Evolutionary conservation across 495 filamentous ascomycete species (phyloP).

Genomic region (Entonaema liquescens): DNA sequence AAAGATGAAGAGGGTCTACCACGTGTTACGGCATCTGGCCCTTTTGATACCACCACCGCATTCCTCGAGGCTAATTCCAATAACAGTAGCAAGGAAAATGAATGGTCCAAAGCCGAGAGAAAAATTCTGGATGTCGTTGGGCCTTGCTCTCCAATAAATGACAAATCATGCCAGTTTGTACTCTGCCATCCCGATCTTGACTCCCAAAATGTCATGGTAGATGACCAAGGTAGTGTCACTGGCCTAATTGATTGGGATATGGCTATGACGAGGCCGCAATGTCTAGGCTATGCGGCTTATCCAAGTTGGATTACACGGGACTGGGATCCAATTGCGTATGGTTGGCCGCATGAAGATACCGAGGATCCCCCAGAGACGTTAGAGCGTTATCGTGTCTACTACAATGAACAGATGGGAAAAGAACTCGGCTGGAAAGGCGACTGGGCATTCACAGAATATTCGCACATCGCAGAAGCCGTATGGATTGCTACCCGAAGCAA

Average conservation of each 20-base stretch:
- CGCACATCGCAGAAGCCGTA: too few relatives aligned
- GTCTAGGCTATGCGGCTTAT: constrained; percentile 42
- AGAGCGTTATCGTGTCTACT: too few relatives aligned
- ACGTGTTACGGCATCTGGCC: constrained; percentile 6
- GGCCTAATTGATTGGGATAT: constrained; percentile 59
- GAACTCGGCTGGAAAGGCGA: too few relatives aligned
- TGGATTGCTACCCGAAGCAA: too few relatives aligned
- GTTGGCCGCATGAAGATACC: too few relatives aligned
- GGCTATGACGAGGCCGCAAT: constrained; percentile 44
- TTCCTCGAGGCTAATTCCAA: constrained; percentile 3
- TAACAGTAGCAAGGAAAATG: background rate
- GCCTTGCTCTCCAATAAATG: background rate
- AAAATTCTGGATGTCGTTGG: background rate
- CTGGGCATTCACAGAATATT: too few relatives aligned
- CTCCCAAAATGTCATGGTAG: constrained; percentile 51
- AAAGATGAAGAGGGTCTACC: too few relatives aligned
- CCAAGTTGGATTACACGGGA: background rate
- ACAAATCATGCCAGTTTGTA: constrained; percentile 44
- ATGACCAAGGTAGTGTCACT: constrained; percentile 49
- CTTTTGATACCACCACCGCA: constrained; percentile 17
- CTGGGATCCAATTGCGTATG: background rate
- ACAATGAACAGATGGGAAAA: too few relatives aligned
- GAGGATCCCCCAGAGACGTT: too few relatives aligned
- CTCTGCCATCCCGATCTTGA: constrained; percentile 52
- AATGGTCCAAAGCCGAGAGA: background rate